phyloP scores from a whole-genome alignment of 345 rosid species.

The Citrus reticulata region DNA sequence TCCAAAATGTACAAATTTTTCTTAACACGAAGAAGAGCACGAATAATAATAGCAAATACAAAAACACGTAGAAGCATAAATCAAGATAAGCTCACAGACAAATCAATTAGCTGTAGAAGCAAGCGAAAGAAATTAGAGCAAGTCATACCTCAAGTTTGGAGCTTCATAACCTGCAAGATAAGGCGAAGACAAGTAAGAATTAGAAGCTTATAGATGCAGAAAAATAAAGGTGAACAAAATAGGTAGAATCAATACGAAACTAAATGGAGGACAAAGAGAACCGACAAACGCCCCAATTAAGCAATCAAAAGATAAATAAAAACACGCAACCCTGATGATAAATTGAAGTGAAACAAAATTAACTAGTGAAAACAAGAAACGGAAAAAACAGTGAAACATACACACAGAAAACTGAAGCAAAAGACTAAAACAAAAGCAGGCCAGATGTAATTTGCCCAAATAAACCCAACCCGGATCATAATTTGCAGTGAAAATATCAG shows the following conservation, averaged over 20 bases:
- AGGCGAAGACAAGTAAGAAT: slow-evolving; percentile 5
- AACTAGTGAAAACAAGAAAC: background rate
- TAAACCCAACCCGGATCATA: background rate
- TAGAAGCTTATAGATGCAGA: background rate
- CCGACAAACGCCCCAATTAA: background rate
- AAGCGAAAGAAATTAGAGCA: background rate
- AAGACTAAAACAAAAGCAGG: background rate
- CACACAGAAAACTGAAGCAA: background rate
- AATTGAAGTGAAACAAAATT: background rate
- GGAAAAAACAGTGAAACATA: too few species aligned
- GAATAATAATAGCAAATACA: background rate
- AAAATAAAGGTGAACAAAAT: background rate
- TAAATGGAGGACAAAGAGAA: background rate
- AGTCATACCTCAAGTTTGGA: slow-evolving; percentile 69
- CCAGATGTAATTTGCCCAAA: background rate
- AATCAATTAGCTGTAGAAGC: background rate
- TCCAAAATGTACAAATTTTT: background rate
- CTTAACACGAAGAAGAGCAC: background rate
- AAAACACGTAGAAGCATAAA: background rate
- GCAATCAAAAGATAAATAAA: background rate
- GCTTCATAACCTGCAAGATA: slow-evolving; percentile 71
- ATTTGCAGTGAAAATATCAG: background rate
- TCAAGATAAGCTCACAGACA: background rate
- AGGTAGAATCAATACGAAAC: background rate
- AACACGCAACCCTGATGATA: background rate